These are phyloP conservation scores for Camellia granthamiana DNA, from an alignment of 148 eudicot species.

Conservation along the genomic window DNA sequence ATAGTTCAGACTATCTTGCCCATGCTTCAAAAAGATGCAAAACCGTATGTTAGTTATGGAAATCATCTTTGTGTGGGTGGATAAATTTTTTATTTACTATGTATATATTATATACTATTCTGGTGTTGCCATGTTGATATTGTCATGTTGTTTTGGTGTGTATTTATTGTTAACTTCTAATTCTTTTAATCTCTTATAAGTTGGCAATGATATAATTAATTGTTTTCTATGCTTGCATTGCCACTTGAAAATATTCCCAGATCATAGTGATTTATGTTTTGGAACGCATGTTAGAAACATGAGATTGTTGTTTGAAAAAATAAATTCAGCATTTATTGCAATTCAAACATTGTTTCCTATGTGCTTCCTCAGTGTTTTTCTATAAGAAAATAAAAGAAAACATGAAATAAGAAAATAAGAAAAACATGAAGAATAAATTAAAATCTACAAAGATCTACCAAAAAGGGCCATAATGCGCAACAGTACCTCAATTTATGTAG, in stretches of 20 bases:
- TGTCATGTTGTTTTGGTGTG: background rate
- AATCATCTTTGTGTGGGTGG: background rate
- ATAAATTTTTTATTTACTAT: background rate
- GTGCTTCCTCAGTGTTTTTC: background rate
- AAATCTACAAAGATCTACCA: background rate
- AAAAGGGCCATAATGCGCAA: background rate
- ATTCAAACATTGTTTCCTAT: background rate
- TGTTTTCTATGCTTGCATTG: background rate
- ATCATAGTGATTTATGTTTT: background rate
- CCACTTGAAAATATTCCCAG: background rate
- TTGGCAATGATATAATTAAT: background rate
- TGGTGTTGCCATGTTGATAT: background rate
- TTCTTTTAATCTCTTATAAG: background rate
- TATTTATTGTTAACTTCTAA: background rate
- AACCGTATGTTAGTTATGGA: conserved; percentile 51
- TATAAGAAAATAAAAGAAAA: background rate
- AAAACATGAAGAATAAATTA: background rate
- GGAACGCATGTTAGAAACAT: background rate
- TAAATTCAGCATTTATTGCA: background rate
- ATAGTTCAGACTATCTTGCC: conserved; percentile 76
- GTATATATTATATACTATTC: conserved; percentile 8
- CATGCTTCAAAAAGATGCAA: conserved; percentile 79
- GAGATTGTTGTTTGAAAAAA: background rate
- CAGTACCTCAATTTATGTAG: background rate
- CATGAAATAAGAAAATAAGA: background rate